Conservation (phyloP, 2,329 filamentous ascomycete species). For the Colletotrichum echinochloae region DNA sequence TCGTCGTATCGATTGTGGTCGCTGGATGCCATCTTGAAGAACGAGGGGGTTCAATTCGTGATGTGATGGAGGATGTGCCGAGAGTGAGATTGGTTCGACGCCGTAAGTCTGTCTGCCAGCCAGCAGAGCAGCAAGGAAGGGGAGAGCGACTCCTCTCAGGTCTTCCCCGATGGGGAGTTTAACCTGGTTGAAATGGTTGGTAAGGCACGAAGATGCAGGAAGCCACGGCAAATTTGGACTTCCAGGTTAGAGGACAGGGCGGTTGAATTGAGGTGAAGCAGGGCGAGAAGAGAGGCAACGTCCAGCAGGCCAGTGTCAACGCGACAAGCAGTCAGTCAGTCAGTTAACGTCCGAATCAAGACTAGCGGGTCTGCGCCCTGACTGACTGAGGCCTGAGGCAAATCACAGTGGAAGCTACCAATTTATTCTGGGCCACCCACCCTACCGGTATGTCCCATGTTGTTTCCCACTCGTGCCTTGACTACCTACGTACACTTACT, state of each 20-base stretch:
- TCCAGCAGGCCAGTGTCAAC: background rate
- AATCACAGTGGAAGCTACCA: background rate
- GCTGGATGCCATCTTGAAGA: conserved; percentile 59
- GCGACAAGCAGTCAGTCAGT: too few species aligned
- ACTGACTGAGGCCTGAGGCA: background rate
- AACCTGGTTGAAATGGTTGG: background rate
- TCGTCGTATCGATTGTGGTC: conserved; percentile 66
- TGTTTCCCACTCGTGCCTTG: background rate
- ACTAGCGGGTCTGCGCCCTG: background rate
- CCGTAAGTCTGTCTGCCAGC: conserved; percentile 1
- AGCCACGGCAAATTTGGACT: background rate
- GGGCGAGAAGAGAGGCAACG: background rate
- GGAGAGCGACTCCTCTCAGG: background rate
- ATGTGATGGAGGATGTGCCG: background rate
- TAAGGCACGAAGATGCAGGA: background rate
- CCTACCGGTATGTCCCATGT: too few species aligned
- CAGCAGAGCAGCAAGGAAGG: background rate
- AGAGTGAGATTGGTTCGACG: background rate
- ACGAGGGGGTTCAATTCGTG: background rate
- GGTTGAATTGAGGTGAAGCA: background rate
- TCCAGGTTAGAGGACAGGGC: background rate
- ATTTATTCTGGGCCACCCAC: background rate
- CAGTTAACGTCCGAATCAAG: conserved; percentile 1
- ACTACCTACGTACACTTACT: background rate
- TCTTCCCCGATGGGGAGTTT: background rate